phyloP scores from a whole-genome alignment of 169 alveolate species.

The Plasmodium cynomolgi region DNA sequence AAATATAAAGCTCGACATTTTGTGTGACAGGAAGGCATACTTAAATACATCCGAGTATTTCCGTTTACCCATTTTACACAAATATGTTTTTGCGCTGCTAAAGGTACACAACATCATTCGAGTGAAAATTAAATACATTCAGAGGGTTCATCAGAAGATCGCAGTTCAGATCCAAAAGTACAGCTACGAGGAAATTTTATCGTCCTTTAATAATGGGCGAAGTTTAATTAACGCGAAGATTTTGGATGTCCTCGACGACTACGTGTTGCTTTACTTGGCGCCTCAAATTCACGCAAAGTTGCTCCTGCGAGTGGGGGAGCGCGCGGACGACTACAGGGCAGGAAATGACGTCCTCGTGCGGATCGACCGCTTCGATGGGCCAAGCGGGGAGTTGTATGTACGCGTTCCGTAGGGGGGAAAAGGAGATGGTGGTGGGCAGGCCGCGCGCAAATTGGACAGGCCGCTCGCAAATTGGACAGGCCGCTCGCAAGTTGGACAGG shows the following conservation, averaged over 20 bases:
- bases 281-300: slow-evolving; percentile 52
- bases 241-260: background rate
- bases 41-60: slow-evolving; percentile 64
- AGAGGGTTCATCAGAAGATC: slow-evolving; percentile 43
- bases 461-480: background rate
- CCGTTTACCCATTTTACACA: background rate
- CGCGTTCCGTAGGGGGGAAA: background rate
- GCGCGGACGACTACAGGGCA: background rate
- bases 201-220: slow-evolving; percentile 35
- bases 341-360: slow-evolving; percentile 10
- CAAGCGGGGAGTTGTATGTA: slow-evolving; percentile 28
- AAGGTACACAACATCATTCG: slow-evolving; percentile 45
- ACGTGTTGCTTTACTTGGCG: slow-evolving; percentile 35
- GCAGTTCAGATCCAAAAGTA: slow-evolving; percentile 36
- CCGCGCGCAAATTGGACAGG: background rate
- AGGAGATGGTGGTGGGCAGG: too few relatives aligned
- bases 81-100: slow-evolving; percentile 31
- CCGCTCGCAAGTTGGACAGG: background rate
- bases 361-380: slow-evolving; percentile 17
- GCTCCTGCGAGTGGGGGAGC: background rate
- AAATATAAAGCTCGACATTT: slow-evolving; percentile 51
- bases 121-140: slow-evolving; percentile 36
- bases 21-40: slow-evolving; percentile 70
- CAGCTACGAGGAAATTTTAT: slow-evolving; percentile 28
- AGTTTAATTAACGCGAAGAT: slow-evolving; percentile 18